Percentiles rank a stretch among this genome's conserved stretches.
Conservation (phyloP, 345 rosid genomes). For the Arabidopsis arenosa region DNA sequence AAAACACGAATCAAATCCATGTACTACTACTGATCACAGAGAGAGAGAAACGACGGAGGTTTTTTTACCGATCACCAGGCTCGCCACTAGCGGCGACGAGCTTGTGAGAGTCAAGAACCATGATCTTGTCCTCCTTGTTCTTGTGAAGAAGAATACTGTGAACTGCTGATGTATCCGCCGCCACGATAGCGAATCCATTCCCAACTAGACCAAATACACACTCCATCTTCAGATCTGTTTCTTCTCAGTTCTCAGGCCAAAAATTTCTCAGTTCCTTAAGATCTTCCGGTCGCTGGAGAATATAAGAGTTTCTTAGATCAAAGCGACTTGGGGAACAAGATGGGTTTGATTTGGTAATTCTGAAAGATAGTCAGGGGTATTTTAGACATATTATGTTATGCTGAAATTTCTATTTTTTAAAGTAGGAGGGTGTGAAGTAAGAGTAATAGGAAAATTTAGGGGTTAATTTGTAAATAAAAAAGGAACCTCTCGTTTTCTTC, state of each 20-base stretch:
- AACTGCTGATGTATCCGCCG: slow-evolving; percentile 90
- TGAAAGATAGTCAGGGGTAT: not conserved
- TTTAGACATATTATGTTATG: not conserved
- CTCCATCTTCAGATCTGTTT: slow-evolving; percentile 70
- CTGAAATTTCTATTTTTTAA: not conserved
- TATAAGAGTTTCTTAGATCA: slow-evolving; percentile 19
- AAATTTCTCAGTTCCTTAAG: slow-evolving; percentile 4
- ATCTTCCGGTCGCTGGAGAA: slow-evolving; percentile 25
- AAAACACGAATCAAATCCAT: not conserved
- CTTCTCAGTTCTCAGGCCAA: not conserved
- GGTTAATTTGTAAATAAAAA: slow-evolving; percentile 7
- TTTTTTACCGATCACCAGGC: slow-evolving; percentile 81
- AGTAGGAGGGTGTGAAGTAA: slow-evolving; percentile 6
- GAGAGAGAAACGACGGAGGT: not conserved
- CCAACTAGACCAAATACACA: slow-evolving; percentile 96
- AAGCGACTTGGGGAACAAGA: slow-evolving; percentile 51
- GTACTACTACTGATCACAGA: not conserved
- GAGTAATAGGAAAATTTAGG: not conserved
- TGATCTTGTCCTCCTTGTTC: slow-evolving; percentile 95
- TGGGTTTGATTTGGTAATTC: slow-evolving; percentile 35
- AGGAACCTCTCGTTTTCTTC: slow-evolving; percentile 38
- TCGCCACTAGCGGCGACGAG: slow-evolving; percentile 97
- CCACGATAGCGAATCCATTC: slow-evolving; percentile 79
- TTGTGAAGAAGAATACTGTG: slow-evolving; percentile 93
- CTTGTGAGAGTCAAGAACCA: slow-evolving; percentile 94